Base-by-base conservation (phyloP, 371 early-diverging fungal species). In the Chytridium lagenaria region DNA sequence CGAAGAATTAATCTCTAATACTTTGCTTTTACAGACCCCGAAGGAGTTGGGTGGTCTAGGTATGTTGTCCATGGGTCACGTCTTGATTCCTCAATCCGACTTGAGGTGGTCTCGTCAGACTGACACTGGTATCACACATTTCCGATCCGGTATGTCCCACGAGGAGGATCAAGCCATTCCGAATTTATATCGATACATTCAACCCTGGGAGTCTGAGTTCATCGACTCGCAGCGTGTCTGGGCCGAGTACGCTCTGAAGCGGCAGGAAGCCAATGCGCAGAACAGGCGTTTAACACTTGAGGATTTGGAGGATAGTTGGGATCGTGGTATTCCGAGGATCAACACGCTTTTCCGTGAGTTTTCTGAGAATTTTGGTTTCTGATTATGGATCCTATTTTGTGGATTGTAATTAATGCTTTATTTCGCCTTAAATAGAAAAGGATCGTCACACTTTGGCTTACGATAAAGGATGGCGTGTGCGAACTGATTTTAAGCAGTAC, bases 1-100 rank as follows among this genome's bases (percentile, higher is more conserved):
- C n/a, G n/a, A 31, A 30, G 36, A 3, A 39, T 28, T 50, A 52
- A 59, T 61, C 31, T 72, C 34, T 64, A n/a, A 1, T 40, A 59
- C 44, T 61, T 66, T n/a, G 26, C 5, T n/a, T 67, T 1, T 69
- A 26, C 51, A 84, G 79, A 86, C 90, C 37, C 95, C 96, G 2
- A 94, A 94, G 86, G 98, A 98, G 85, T 83, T 97, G 71, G 99
- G 99, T 77, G 99, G 99, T 70, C 88, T 99, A 28, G 98, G 98
- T 71, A 98, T 99, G 99, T 86, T 99, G 51, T 96, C 95, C 30
- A 98, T 98, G 98, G 98, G 98, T 69, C 98, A 98, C 70, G 94
- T 98, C 22, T 85, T 98, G 67, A 98, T 98, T 73, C 98, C 98
- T 40, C 96, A 97, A 82, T 94, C 94, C 49, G 98, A 99, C 81